phyloP scores from a whole-genome alignment of 2,329 filamentous ascomycete species.

The Reticulascus tulasneorum region DNA sequence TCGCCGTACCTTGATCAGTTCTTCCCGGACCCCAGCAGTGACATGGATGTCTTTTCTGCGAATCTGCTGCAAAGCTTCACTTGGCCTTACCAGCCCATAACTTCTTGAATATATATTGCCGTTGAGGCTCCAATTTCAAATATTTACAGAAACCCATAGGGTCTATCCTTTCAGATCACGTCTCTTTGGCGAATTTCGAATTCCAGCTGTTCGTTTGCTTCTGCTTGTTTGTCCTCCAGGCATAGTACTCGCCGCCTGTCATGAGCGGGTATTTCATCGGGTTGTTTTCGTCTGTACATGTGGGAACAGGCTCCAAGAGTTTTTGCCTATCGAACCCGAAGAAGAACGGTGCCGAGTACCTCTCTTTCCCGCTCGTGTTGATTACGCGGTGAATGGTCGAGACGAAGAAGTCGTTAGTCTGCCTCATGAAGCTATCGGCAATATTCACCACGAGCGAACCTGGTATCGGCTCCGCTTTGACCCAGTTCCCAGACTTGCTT shows the following conservation, averaged over 20 bases:
- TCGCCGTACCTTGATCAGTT: background rate
- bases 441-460: conserved; percentile 43
- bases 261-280: conserved; percentile 29
- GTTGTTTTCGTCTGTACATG: conserved; percentile 24
- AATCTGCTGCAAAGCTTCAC: background rate
- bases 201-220: conserved; percentile 4
- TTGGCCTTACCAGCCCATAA: background rate
- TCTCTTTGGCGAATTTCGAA: background rate
- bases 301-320: conserved; percentile 24
- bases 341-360: conserved; percentile 38
- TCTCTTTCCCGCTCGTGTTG: conserved; percentile 29
- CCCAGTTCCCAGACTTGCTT: conserved; percentile 39
- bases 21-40: rapidly evolving
- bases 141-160: too few relatives aligned
- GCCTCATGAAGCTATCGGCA: conserved; percentile 36
- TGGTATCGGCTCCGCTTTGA: conserved; percentile 36
- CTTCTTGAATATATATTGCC: too few relatives aligned
- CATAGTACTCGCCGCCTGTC: conserved; percentile 29
- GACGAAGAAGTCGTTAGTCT: conserved; percentile 38
- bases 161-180: too few relatives aligned
- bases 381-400: conserved; percentile 36
- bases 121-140: too few relatives aligned
- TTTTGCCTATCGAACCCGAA: conserved; percentile 20
- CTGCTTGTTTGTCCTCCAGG: conserved; percentile 25
- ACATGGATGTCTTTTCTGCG: background rate